A percentile compares a stretch with the other conserved stretches of the same genome.
These are phyloP conservation scores for Penicillium sp. DNA, from an alignment of 2,329 filamentous ascomycete species.

Conservation along the genomic window DNA sequence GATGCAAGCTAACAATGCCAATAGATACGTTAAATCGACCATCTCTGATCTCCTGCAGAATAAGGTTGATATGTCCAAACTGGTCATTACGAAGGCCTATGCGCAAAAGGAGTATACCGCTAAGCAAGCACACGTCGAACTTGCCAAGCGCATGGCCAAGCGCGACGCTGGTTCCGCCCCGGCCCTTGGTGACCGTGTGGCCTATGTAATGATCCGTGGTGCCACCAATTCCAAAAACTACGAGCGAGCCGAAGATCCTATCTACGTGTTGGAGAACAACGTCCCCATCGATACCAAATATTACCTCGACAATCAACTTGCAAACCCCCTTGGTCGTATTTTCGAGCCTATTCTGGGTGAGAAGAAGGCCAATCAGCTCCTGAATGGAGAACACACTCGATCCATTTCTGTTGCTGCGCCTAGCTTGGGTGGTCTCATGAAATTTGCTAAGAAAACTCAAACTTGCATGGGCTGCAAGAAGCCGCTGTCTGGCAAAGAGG, in stretches of 20 bases:
- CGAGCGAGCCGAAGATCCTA: conserved; percentile 94
- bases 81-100: conserved; percentile 97
- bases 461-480: conserved; percentile 99
- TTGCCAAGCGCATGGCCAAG: conserved; percentile 95
- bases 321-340: conserved; percentile 90
- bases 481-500: conserved; percentile 75
- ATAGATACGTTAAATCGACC: conserved; percentile 90
- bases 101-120: conserved; percentile 85
- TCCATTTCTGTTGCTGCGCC: conserved; percentile 90
- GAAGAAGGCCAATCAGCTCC: conserved; percentile 79
- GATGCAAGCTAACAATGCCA: neutral
- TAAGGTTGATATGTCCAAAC: conserved; percentile 97
- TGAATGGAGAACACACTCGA: conserved; percentile 93
- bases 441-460: conserved; percentile 95
- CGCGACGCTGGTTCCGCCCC: conserved; percentile 93
- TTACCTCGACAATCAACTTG: conserved; percentile 96
- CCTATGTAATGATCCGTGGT: conserved; percentile 96
- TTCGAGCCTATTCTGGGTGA: conserved; percentile 98
- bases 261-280: conserved; percentile 96
- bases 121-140: conserved; percentile 94
- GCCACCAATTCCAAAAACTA: conserved; percentile 89
- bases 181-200: conserved; percentile 88
- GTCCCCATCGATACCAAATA: conserved; percentile 97
- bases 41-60: conserved; percentile 96
- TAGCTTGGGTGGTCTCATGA: conserved; percentile 91